Conservation (phyloP, 2,329 filamentous ascomycete genomes). For the Scedosporium aurantiacum region DNA sequence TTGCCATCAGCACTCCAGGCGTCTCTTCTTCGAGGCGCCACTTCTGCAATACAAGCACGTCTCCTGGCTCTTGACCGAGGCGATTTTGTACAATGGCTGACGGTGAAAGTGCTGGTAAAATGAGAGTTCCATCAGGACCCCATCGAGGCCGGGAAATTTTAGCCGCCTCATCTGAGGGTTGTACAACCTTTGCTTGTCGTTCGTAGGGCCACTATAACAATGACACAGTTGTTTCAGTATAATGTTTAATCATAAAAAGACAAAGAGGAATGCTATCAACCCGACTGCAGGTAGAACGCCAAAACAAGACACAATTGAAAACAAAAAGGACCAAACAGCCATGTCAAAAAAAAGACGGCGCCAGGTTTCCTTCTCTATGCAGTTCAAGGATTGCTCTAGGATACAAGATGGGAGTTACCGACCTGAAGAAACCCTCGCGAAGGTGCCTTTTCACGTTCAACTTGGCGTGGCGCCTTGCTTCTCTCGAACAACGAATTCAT, state of each 20-base stretch:
- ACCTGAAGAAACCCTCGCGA: constrained; percentile 75
- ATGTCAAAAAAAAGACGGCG: background rate
- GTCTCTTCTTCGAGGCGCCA: constrained; percentile 50
- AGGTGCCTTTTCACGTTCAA: constrained; percentile 37
- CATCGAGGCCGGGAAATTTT: constrained; percentile 58
- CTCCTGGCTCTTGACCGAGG: constrained; percentile 24
- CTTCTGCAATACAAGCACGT: constrained; percentile 41
- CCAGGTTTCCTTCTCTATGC: background rate
- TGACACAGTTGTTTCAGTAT: constrained; percentile 33
- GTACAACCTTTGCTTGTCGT: constrained; percentile 59
- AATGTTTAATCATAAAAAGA: constrained; percentile 17
- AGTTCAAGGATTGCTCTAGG: background rate
- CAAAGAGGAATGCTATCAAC: constrained; percentile 13
- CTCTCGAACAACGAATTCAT: constrained; percentile 90
- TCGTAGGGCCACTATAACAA: constrained; percentile 71
- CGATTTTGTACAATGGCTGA: background rate
- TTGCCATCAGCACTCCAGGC: constrained; percentile 54
- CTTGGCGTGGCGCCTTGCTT: constrained; percentile 47
- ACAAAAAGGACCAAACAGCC: background rate
- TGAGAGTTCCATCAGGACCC: constrained; percentile 61
- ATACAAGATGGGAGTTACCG: constrained; percentile 41
- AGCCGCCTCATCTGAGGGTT: constrained; percentile 6
- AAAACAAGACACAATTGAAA: background rate
- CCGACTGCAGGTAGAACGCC: background rate
- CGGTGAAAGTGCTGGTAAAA: constrained; percentile 36